phyloP scores from a whole-genome alignment of 1,139 yeast species.

The Kluyveromyces sp. region DNA sequence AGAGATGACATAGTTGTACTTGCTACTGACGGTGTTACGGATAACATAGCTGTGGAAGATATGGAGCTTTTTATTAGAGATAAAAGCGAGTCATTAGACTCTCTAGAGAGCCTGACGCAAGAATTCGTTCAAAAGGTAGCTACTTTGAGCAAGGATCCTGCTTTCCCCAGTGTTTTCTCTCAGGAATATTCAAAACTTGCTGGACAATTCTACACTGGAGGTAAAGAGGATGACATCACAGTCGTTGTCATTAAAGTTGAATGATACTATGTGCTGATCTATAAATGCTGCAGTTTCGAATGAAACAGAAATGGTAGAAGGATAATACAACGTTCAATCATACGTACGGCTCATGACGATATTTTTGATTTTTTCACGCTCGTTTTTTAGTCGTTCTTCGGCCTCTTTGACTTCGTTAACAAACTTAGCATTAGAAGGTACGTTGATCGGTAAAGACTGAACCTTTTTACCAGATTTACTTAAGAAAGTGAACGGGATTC shows the following conservation, averaged over 20 bases:
- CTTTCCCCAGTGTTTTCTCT: conserved; percentile 80
- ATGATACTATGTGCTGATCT: neutral
- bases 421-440: conserved; percentile 46
- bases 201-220: conserved; percentile 73
- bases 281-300: neutral
- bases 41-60: conserved; percentile 71
- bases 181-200: conserved; percentile 67
- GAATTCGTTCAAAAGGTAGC: conserved; percentile 63
- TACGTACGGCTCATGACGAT: conserved; percentile 33
- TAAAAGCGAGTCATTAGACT: conserved; percentile 33
- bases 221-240: conserved; percentile 93
- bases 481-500: conserved; percentile 46
- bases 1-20: conserved; percentile 71
- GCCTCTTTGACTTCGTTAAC: conserved; percentile 39
- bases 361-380: conserved; percentile 34
- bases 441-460: conserved; percentile 38
- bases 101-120: conserved; percentile 41
- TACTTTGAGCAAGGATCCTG: conserved; percentile 61
- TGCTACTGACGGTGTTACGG: conserved; percentile 93
- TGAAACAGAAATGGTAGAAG: conserved; percentile 3
- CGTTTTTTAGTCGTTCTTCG: conserved; percentile 32
- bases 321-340: conserved; percentile 20
- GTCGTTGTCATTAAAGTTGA: conserved; percentile 50
- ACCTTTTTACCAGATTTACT: conserved; percentile 46
- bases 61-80: conserved; percentile 56